phyloP scores from a whole-genome alignment of 805 yeast genomes.

The Hanseniaspora lachancei region DNA sequence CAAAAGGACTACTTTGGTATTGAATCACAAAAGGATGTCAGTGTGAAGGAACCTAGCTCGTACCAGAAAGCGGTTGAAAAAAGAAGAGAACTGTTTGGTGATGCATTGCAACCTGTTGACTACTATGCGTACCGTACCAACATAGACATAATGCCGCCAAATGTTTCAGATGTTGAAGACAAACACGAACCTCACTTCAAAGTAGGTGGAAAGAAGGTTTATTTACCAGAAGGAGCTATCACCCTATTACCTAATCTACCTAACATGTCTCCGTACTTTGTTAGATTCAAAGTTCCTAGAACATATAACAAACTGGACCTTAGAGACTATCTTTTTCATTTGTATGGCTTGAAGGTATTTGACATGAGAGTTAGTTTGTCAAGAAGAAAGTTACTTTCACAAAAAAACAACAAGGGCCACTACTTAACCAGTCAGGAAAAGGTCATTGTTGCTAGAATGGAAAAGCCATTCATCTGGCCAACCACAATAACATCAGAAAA shows the following conservation, averaged over 20 bases:
- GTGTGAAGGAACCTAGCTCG: background rate
- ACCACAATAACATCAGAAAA: constrained; percentile 26
- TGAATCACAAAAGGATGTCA: background rate
- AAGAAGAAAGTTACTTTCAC: constrained; percentile 30
- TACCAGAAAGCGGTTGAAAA: background rate
- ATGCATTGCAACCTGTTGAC: background rate
- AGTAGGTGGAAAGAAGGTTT: constrained; percentile 63
- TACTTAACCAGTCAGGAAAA: constrained; percentile 42
- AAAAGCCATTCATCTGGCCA: constrained; percentile 95
- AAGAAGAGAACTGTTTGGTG: constrained; percentile 3
- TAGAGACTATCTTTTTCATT: constrained; percentile 81
- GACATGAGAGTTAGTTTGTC: constrained; percentile 78
- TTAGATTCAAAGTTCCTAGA: constrained; percentile 87
- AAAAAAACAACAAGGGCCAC: constrained; percentile 2
- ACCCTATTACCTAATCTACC: constrained; percentile 80
- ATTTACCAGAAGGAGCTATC: constrained; percentile 75
- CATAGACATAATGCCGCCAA: no score
- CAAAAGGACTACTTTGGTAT: background rate
- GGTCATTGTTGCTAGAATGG: constrained; percentile 94
- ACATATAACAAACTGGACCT: constrained; percentile 87
- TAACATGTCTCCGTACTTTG: constrained; percentile 94
- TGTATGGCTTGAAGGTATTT: constrained; percentile 81
- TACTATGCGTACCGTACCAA: background rate
- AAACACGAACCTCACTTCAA: constrained; percentile 65
- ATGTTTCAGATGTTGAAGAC: constrained; percentile 26